Conservation (phyloP, 495 filamentous ascomycete species). For the Parachaetomium inaequale region DNA sequence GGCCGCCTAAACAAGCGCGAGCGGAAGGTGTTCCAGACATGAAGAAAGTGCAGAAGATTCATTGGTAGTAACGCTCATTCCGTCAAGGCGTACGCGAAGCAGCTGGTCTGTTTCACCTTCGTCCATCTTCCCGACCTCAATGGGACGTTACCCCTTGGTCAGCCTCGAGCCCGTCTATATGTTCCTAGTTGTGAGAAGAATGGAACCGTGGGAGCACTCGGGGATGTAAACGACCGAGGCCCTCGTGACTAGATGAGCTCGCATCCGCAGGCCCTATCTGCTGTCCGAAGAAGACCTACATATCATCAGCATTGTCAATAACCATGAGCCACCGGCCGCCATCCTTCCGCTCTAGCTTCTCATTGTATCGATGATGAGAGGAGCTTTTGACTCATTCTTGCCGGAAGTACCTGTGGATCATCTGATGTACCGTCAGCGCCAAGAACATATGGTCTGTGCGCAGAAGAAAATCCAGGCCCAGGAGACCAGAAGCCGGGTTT, state of each 20-base stretch:
- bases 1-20: conserved; percentile 49
- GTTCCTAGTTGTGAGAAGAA: conserved; percentile 44
- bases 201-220: conserved; percentile 32
- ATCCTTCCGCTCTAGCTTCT: too few species aligned
- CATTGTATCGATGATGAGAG: too few species aligned
- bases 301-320: too few species aligned
- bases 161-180: conserved; percentile 29
- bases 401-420: too few species aligned
- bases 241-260: background rate
- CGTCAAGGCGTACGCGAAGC: conserved; percentile 13
- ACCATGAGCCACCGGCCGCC: too few species aligned
- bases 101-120: conserved; percentile 25
- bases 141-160: conserved; percentile 12
- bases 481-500: too few species aligned
- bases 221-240: conserved; percentile 36
- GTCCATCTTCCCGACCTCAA: conserved; percentile 36
- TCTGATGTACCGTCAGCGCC: too few species aligned
- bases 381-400: too few species aligned
- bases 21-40: conserved; percentile 40
- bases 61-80: background rate
- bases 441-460: too few species aligned
- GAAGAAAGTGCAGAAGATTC: conserved; percentile 32
- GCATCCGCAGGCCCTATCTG: background rate
- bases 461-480: too few species aligned
- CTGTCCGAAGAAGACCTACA: background rate